Percentiles rank a stretch among this genome's conserved stretches.
Conservation (phyloP, 768 basidiomycete species). For the Naganishia friedmannii region DNA sequence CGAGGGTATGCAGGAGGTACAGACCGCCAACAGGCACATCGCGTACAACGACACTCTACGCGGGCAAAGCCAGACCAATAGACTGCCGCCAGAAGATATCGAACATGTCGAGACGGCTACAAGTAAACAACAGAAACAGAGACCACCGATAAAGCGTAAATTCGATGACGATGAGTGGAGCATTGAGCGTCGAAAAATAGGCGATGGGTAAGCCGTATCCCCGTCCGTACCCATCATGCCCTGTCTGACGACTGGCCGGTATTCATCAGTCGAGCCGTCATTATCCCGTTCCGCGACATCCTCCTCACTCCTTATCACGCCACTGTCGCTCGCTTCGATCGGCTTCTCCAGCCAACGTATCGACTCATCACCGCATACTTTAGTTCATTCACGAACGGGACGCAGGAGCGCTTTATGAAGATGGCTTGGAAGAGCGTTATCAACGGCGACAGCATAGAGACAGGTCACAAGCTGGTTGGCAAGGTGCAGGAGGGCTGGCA, state of each 20-base stretch:
- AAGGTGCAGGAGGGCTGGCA: constrained; percentile 19
- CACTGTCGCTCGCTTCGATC: constrained; percentile 4
- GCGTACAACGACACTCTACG: no score
- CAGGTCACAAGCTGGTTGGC: constrained; percentile 9
- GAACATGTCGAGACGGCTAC: constrained; percentile 11
- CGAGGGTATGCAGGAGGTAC: constrained; percentile 3
- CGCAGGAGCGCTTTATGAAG: constrained; percentile 13
- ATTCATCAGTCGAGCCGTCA: background rate
- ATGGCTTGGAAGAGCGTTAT: constrained; percentile 16
- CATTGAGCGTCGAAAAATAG: constrained; percentile 11
- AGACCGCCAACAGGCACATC: background rate
- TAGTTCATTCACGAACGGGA: constrained; percentile 17
- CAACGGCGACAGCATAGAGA: constrained; percentile 5
- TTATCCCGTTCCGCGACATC: constrained; percentile 21
- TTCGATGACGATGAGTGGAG: constrained; percentile 24
- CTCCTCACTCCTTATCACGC: constrained; percentile 17
- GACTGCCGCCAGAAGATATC: background rate
- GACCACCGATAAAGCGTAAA: constrained; percentile 8
- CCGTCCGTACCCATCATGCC: no score
- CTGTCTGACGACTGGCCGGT: background rate
- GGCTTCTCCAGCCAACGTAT: constrained; percentile 11
- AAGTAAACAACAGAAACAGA: constrained; percentile 12
- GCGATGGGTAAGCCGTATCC: constrained; percentile 1
- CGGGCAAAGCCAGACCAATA: background rate
- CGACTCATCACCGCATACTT: constrained; percentile 18